phyloP scores from a whole-genome alignment of 2,329 filamentous ascomycete species.

The Xylariaceae sp. region DNA sequence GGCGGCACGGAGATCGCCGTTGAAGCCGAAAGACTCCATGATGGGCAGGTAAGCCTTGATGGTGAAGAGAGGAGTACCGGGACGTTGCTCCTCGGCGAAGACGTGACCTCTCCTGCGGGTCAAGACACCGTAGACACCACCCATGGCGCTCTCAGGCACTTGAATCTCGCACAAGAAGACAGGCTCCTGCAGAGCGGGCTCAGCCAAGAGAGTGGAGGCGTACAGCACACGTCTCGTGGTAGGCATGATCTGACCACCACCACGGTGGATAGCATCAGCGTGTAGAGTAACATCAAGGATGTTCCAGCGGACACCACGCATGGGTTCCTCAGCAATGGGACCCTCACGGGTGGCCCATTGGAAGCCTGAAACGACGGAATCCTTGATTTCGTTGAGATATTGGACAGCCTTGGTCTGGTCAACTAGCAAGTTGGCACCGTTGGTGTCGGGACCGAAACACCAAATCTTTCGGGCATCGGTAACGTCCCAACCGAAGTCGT shows the following conservation, averaged over 20 bases:
- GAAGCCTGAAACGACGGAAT: slow-evolving; percentile 99
- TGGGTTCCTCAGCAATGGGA: slow-evolving; percentile 95
- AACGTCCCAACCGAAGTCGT: slow-evolving; percentile 98
- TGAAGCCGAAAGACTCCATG: slow-evolving; percentile 99
- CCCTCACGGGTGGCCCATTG: slow-evolving; percentile 99
- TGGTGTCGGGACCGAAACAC: slow-evolving; percentile 98
- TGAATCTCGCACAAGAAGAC: slow-evolving; percentile 99
- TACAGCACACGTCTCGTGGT: slow-evolving; percentile 97
- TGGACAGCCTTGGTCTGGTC: slow-evolving; percentile 99
- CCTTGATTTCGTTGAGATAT: slow-evolving; percentile 99
- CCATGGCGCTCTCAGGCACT: slow-evolving; percentile 97
- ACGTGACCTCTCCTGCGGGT: slow-evolving; percentile 98
- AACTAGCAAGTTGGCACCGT: slow-evolving; percentile 94
- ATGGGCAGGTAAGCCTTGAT: slow-evolving; percentile 97
- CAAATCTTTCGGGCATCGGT: slow-evolving; percentile 99
- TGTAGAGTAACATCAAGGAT: slow-evolving; percentile 99
- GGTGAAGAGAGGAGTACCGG: slow-evolving; percentile 98
- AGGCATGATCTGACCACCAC: slow-evolving; percentile 98
- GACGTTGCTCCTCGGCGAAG: slow-evolving; percentile 96
- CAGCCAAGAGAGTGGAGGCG: slow-evolving; percentile 84
- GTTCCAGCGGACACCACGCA: slow-evolving; percentile 97
- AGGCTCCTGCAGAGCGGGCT: slow-evolving; percentile 90
- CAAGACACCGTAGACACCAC: slow-evolving; percentile 99
- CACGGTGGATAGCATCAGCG: slow-evolving; percentile 99
- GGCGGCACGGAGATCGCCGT: slow-evolving; percentile 87